Evolutionary conservation across 176 grass and related monocot genomes (phyloP), one percentile per base, ranked within the genome.

Genomic region (Phragmites australis): DNA sequence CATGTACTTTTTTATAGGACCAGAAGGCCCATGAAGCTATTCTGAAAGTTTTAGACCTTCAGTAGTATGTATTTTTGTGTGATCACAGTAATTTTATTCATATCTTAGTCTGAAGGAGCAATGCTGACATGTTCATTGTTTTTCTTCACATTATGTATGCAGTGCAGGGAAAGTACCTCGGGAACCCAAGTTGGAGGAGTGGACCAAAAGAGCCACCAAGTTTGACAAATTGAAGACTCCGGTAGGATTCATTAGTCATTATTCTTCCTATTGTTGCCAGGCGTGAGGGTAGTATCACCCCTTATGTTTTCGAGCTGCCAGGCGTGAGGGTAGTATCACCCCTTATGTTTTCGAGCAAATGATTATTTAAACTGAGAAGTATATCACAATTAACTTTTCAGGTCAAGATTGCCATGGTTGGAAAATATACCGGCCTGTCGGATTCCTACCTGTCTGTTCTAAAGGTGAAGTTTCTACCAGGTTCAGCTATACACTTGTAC

Each of bases 21-120:
- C 96, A 99, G 86, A 99, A 91, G 86, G 88, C 92, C 74, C 96
- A 99, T 89, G 96, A 99, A 81, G 85, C 90, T 75, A 92, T 99
- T 86, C 81, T 95, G 34, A 95, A 89, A 89, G 79, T 91, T 84
- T 58, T 99, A 75, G 91, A 95, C 72, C 86, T 99, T 71, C 90
- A 89, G 80, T 68, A 85, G 96, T 99, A 87, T 60, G 86, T 75
- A 39, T 78, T 71, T 70, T 64, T 27, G 3, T 68, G 19, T 55
- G 26, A 21, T 29, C 64, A 74, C 17, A 39, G 32, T 41, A 82
- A 65, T 17, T 82, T 70, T 49, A 51, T 77, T 65, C 26, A 50
- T 42, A 14, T 82, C 14, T 26, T 44, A 77, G 45, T 77, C 31
- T 77, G 47, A 85, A 65, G 17, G 16, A 65, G 44, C 9, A 85